Conservation (phyloP, 768 basidiomycete species). For the Lentinula sp. region DNA sequence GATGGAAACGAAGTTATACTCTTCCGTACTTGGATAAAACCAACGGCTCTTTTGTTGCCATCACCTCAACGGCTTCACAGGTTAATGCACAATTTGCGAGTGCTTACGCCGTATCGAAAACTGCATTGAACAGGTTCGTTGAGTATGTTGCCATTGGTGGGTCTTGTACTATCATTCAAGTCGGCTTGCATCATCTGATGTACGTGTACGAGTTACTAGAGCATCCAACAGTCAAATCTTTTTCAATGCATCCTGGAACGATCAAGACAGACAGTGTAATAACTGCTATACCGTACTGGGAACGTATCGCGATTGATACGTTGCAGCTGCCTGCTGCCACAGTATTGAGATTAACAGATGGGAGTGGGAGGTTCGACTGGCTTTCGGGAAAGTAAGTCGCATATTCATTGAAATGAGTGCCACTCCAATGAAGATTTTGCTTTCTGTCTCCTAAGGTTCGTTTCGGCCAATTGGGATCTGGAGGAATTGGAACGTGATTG, state of each 20-base stretch:
- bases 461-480: slow-evolving; percentile 11
- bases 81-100: slow-evolving; percentile 9
- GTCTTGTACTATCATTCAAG: not conserved
- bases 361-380: slow-evolving; percentile 15
- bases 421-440: too few species aligned
- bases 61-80: slow-evolving; percentile 8
- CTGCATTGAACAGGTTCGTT: slow-evolving; percentile 7
- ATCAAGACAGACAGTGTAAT: slow-evolving; percentile 6
- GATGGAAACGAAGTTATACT: not conserved
- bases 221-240: slow-evolving; percentile 8
- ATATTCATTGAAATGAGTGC: not conserved
- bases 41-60: slow-evolving; percentile 8
- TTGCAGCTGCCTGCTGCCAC: slow-evolving; percentile 15
- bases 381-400: slow-evolving; percentile 13
- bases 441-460: not conserved
- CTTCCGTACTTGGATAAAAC: slow-evolving; percentile 10
- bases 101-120: slow-evolving; percentile 10
- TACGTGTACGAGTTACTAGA: not conserved
- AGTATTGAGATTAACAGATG: slow-evolving; percentile 11
- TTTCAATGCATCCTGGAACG: slow-evolving; percentile 12
- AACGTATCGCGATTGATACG: slow-evolving; percentile 8
- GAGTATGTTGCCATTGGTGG: slow-evolving; percentile 5
- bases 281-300: slow-evolving; percentile 6
- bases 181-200: not conserved
- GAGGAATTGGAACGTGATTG: slow-evolving; percentile 7